Conservation (phyloP, 176 grass and related monocot genomes). For the Rhynchospora tenuis region DNA sequence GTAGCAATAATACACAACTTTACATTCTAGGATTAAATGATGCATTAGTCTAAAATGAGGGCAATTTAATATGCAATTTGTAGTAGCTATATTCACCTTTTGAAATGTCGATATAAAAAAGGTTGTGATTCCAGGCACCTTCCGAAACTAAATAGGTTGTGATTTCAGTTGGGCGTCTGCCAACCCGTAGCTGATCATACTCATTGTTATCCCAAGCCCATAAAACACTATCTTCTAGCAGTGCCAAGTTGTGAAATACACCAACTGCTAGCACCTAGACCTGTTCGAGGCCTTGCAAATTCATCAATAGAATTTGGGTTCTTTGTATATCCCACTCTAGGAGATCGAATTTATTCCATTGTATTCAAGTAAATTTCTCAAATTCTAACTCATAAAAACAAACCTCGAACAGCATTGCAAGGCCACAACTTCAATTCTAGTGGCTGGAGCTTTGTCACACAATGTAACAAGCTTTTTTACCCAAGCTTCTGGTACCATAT, state of each 20-base stretch:
- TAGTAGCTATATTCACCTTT: no score
- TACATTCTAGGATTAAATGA: neutral
- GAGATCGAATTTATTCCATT: no score
- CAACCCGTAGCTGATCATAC: constrained; percentile 81
- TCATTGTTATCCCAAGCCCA: constrained; percentile 99
- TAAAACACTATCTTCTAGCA: constrained; percentile 65
- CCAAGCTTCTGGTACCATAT: constrained; percentile 82
- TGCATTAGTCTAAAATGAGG: neutral
- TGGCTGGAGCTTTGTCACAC: constrained; percentile 74
- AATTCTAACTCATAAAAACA: no score
- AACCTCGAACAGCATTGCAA: no score
- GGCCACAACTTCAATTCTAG: constrained; percentile 50
- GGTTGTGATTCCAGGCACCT: no score
- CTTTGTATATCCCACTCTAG: no score
- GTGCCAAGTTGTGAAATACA: constrained; percentile 96
- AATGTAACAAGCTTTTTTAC: constrained; percentile 81
- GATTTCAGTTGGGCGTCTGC: constrained; percentile 93
- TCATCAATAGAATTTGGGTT: no score
- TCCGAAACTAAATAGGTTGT: constrained; percentile 70
- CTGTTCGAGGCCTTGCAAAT: constrained; percentile 82
- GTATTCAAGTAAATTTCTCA: no score
- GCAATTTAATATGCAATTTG: neutral
- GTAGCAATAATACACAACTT: neutral
- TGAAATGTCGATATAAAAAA: no score
- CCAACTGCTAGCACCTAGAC: constrained; percentile 82